A percentile compares a stretch with the other conserved stretches of the same genome.
Conservation (phyloP, 208 protist species). For the Leishmania lainsoni region DNA sequence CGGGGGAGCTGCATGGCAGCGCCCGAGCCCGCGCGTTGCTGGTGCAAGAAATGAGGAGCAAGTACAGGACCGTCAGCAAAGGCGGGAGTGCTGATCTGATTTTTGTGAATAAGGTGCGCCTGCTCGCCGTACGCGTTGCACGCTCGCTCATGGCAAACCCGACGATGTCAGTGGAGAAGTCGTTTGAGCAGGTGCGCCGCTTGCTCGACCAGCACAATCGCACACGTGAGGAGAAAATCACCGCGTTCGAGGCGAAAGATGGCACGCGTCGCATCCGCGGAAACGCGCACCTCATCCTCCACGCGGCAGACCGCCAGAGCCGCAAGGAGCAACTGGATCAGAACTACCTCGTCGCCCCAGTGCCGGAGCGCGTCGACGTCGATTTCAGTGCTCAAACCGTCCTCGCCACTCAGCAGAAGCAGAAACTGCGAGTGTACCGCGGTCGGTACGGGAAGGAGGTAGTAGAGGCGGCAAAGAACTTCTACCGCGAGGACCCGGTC, state of each 20-base stretch:
- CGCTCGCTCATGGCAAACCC: conserved; percentile 84
- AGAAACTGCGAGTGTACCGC: conserved; percentile 86
- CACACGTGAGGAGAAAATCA: conserved; percentile 81
- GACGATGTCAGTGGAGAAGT: conserved; percentile 74
- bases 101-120: conserved; percentile 88
- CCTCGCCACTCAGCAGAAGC: conserved; percentile 88
- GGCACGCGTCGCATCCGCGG: conserved; percentile 85
- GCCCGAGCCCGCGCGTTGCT: conserved; percentile 62
- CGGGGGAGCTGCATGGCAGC: conserved; percentile 57
- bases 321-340: conserved; percentile 66
- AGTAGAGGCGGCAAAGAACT: conserved; percentile 79
- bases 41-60: conserved; percentile 74
- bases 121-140: conserved; percentile 81
- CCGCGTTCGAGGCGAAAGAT: conserved; percentile 86
- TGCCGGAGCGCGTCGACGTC: conserved; percentile 84
- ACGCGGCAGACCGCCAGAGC: conserved; percentile 46
- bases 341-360: conserved; percentile 73
- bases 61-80: conserved; percentile 77
- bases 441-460: conserved; percentile 83
- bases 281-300: conserved; percentile 70
- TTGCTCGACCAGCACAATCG: conserved; percentile 75
- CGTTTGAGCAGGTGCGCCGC: conserved; percentile 63
- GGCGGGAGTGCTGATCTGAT: conserved; percentile 71
- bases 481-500: conserved; percentile 85
- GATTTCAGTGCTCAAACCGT: conserved; percentile 89